These are phyloP conservation scores for Neoconidiobolus thromboides DNA, from an alignment of 371 early-diverging fungal genomes.

Conservation along the genomic window DNA sequence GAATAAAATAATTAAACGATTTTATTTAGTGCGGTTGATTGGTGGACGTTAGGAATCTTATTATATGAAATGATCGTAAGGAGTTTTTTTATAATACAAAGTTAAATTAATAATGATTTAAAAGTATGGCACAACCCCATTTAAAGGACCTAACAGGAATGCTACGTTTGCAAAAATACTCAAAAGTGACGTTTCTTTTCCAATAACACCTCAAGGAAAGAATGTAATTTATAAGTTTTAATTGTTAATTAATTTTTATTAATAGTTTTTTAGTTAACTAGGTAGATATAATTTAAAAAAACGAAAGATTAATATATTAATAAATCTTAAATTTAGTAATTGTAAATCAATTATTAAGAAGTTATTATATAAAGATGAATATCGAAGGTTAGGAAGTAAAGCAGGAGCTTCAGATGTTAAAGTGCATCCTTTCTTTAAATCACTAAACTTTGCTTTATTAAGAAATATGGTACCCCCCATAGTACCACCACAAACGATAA, in stretches of 20 bases:
- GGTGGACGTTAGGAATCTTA: constrained; percentile 97
- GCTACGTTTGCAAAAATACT: constrained; percentile 70
- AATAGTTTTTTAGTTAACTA: background rate
- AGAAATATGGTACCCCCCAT: constrained; percentile 79
- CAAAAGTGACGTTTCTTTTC: constrained; percentile 53
- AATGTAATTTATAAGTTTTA: constrained; percentile 11
- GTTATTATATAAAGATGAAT: constrained; percentile 72
- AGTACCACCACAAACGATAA: constrained; percentile 38
- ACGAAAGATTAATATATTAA: background rate
- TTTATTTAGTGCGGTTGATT: constrained; percentile 65
- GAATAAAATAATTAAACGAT: background rate
- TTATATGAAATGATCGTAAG: constrained; percentile 88
- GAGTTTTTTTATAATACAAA: background rate
- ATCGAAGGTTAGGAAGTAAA: constrained; percentile 60
- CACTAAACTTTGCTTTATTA: constrained; percentile 80
- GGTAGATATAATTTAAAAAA: background rate
- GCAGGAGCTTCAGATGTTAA: constrained; percentile 91
- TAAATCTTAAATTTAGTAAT: constrained; percentile 7
- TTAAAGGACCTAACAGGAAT: constrained; percentile 75
- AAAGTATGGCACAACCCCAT: constrained; percentile 80
- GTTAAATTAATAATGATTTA: constrained; percentile 4
- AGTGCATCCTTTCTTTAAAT: constrained; percentile 79
- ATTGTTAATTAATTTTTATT: background rate
- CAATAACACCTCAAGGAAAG: constrained; percentile 29
- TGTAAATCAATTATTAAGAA: constrained; percentile 63